Evolutionary conservation across 202 grass and related monocot species (phyloP), one percentile per base, ranked within the genome.

Genomic region (Digitaria exilis): DNA sequence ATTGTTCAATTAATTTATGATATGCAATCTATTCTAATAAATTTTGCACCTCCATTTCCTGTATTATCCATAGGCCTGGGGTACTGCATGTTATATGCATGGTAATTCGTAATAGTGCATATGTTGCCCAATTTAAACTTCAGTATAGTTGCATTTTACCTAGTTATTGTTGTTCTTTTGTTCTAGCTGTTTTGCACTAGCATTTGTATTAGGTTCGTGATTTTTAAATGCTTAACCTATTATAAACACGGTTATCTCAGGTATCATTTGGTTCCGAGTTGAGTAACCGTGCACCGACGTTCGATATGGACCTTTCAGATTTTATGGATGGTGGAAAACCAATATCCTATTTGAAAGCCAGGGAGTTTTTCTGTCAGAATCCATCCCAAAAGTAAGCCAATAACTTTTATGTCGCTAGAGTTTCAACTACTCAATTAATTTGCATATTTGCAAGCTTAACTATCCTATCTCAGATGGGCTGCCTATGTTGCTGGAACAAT

Each of bases 221-320:
- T 26, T 76, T 75, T 12, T 24, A 21, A 22, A 56, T 56, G 49
- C 30, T 56, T 55, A 22, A 39, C 51, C 30, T 56, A 37, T 37
- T 56, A 15, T 74, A 69, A 84, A 58, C 65, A 84, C 78, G 9
- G 49, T 80, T 90, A 22, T 34, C 5, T 12, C 43, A 99, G 93
- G 96, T 99, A 83, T 99, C 96, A 84, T 96, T 99, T 89, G 91
- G 96, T 26, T 99, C 93, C 69, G 96, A 99, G 64, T 88, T 99
- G 69, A 96, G 91, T 86, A 92, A 94, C 70, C 93, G 93, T 48
- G 89, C 96, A 34, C 93, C 91, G 21, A 99, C 96, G 39, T 99
- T 99, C 4, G 84, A 99, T 84, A 96, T 99, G 96, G 91, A 94
- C 73, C 81, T 99, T 16, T 83, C 80, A 66, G 93, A 99, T 86